Conservation (phyloP, 2,329 filamentous ascomycete genomes). For the Pseudogymnoascus verrucosus region DNA sequence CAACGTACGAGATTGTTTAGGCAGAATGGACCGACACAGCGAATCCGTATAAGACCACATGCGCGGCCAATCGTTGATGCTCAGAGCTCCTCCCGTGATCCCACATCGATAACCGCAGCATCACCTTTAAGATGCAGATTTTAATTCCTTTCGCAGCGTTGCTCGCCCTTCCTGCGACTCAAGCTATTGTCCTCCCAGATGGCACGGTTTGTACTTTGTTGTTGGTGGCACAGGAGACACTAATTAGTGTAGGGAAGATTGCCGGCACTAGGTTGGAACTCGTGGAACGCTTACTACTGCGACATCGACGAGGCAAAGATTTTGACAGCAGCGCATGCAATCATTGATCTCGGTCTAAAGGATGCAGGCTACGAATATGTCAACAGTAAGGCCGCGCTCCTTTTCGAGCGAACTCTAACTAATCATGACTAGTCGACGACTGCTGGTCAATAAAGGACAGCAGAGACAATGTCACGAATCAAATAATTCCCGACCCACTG, state of each 20-base stretch:
- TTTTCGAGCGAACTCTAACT: not conserved
- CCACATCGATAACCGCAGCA: not conserved
- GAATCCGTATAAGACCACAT: not conserved
- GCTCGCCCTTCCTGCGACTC: not conserved
- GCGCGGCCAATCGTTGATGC: not conserved
- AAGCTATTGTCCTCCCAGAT: not conserved
- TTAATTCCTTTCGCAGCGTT: conserved; percentile 33
- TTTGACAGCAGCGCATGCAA: conserved; percentile 37
- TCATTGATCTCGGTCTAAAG: conserved; percentile 42
- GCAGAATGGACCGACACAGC: not conserved
- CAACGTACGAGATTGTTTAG: too few relatives aligned
- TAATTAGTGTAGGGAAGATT: not conserved
- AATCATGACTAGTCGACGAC: conserved; percentile 39
- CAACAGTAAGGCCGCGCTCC: conserved; percentile 18
- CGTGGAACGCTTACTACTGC: conserved; percentile 45
- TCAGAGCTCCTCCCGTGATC: not conserved
- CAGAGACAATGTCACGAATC: conserved; percentile 34
- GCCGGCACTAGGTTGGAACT: not conserved
- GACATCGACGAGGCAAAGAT: conserved; percentile 44
- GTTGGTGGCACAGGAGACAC: not conserved
- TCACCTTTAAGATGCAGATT: not conserved
- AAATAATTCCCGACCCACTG: conserved; percentile 29
- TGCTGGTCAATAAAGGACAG: conserved; percentile 39
- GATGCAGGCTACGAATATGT: conserved; percentile 50
- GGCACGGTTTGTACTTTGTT: not conserved